Conservation (phyloP, 345 rosid species). For the Cardamine resedifolia region DNA sequence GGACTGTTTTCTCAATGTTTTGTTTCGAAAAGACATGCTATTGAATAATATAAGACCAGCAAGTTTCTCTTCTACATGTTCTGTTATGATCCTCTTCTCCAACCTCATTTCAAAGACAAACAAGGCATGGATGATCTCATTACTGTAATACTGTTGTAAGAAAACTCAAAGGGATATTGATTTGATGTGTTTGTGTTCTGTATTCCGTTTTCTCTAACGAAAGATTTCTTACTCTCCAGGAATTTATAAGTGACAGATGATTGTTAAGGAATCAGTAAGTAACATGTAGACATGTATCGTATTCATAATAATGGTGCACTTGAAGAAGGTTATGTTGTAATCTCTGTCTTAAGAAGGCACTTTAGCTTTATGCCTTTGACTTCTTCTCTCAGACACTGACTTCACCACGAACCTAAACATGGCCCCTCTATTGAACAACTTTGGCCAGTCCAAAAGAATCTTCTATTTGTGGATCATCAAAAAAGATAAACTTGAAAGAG, state of each 20-base stretch:
- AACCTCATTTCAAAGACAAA: slow-evolving; percentile 2
- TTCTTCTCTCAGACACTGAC: neutral
- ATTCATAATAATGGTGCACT: neutral
- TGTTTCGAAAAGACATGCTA: slow-evolving; percentile 10
- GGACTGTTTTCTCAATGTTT: slow-evolving; percentile 32
- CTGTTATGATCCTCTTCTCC: slow-evolving; percentile 14
- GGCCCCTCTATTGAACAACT: neutral
- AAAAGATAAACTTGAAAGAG: too few species aligned
- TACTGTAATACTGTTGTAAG: neutral
- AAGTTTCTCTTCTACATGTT: slow-evolving; percentile 22
- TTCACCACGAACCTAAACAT: neutral
- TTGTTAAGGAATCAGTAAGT: neutral
- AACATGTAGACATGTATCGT: neutral
- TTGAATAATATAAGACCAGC: slow-evolving; percentile 2
- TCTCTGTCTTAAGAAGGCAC: neutral
- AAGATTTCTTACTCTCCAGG: neutral
- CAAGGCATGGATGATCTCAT: neutral
- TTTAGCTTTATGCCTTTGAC: neutral
- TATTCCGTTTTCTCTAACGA: neutral
- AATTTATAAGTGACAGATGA: neutral
- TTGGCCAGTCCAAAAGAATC: neutral
- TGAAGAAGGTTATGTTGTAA: neutral
- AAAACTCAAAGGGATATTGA: neutral
- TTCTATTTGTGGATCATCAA: neutral
- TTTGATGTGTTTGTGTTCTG: neutral